Conservation (phyloP, 768 basidiomycete species). For the Clavulina sp. region DNA sequence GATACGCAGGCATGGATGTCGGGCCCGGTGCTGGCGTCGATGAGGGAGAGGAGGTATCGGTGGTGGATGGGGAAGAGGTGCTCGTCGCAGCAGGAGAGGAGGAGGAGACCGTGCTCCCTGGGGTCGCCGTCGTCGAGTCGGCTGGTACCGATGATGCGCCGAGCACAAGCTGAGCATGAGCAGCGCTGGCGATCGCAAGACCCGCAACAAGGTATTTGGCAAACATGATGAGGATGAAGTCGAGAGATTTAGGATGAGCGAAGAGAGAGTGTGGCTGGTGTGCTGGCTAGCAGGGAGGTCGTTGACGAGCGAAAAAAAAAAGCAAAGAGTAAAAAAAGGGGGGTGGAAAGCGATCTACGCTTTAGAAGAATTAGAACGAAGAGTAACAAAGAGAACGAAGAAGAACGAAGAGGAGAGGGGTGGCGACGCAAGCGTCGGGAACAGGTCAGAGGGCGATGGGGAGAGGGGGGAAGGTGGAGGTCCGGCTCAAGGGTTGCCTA, state of each 20-base stretch:
- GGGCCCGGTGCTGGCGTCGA: conserved; percentile 14
- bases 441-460: not conserved
- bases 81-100: conserved; percentile 15
- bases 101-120: not conserved
- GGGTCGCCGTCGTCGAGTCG: not conserved
- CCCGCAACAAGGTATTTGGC: conserved; percentile 40
- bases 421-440: conserved; percentile 8
- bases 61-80: conserved; percentile 19
- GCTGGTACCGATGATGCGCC: not conserved
- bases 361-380: conserved; percentile 19
- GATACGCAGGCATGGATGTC: conserved; percentile 13
- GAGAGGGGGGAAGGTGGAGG: not conserved
- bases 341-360: not conserved
- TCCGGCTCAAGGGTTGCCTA: not conserved
- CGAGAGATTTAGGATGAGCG: conserved; percentile 24
- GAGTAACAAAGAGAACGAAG: conserved; percentile 21
- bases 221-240: conserved; percentile 46
- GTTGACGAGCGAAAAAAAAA: conserved; percentile 6
- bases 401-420: conserved; percentile 23
- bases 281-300: not conserved
- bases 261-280: too few relatives aligned
- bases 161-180: conserved; percentile 14
- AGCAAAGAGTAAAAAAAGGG: conserved; percentile 6
- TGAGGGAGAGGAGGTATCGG: conserved; percentile 13
- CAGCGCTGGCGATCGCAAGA: conserved; percentile 37